A percentile compares a stretch with the other conserved stretches of the same genome.
These are phyloP conservation scores for Pythium myriotylum DNA, from an alignment of 352 stramenopile genomes.

Conservation along the genomic window DNA sequence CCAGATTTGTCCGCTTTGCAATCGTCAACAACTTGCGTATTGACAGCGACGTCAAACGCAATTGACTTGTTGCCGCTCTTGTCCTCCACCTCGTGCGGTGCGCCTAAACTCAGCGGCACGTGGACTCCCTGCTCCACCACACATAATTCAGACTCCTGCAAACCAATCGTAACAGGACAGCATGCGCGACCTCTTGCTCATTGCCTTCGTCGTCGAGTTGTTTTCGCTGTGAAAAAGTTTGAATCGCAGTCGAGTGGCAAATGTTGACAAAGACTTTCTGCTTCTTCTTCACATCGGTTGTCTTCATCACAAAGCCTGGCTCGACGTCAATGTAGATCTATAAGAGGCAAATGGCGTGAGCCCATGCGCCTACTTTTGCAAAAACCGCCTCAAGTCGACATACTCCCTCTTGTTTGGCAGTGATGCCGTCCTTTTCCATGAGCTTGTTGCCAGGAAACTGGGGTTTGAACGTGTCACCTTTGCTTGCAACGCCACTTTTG, in stretches of 20 bases:
- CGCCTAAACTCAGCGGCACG: conserved; percentile 68
- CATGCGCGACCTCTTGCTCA: conserved; percentile 60
- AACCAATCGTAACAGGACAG: neutral
- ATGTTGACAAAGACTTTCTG: conserved; percentile 87
- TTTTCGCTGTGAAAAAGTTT: conserved; percentile 79
- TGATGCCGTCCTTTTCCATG: conserved; percentile 63
- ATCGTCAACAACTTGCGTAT: conserved; percentile 71
- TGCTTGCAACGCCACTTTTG: neutral
- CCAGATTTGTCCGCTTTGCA: conserved; percentile 67
- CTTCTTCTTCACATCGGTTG: conserved; percentile 54
- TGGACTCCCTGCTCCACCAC: conserved; percentile 59
- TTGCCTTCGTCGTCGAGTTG: conserved; percentile 74
- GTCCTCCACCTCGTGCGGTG: conserved; percentile 75
- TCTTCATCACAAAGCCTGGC: conserved; percentile 83
- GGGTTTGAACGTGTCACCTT: conserved; percentile 45
- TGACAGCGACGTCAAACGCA: conserved; percentile 82
- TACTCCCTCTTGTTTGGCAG: conserved; percentile 64
- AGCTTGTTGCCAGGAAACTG: conserved; percentile 73
- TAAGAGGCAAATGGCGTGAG: no score
- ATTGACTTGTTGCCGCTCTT: conserved; percentile 62
- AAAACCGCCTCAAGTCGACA: no score
- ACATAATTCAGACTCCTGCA: neutral
- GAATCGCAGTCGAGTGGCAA: conserved; percentile 66
- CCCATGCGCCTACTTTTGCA: no score
- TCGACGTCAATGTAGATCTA: conserved; percentile 82